Percentiles rank a stretch among this genome's conserved stretches.
phyloP scores from a whole-genome alignment of 2,329 filamentous ascomycete genomes.

The Colletotrichum incanum region DNA sequence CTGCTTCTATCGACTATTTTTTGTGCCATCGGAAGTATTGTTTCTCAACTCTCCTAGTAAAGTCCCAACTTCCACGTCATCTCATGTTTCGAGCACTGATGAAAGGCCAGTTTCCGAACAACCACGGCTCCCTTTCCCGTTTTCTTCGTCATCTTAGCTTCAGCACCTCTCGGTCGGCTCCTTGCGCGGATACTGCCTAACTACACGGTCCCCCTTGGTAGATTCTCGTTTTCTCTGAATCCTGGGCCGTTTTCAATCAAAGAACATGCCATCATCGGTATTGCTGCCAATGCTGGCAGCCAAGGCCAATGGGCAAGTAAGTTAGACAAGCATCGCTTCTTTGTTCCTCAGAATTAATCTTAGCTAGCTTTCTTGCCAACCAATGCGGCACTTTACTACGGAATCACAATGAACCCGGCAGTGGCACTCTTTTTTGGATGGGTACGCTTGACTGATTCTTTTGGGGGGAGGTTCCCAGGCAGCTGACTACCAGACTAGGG shows the following conservation, averaged over 20 bases:
- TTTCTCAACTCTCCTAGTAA: slow-evolving; percentile 38
- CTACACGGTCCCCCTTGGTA: slow-evolving; percentile 63
- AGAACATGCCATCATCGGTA: slow-evolving; percentile 71
- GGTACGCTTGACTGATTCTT: slow-evolving; percentile 70
- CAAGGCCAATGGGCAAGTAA: slow-evolving; percentile 40
- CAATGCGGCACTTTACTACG: slow-evolving; percentile 71
- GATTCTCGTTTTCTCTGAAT: slow-evolving; percentile 68
- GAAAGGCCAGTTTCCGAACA: slow-evolving; percentile 71
- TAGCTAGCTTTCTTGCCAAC: slow-evolving; percentile 33
- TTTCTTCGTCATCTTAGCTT: slow-evolving; percentile 74
- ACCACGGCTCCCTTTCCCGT: slow-evolving; percentile 72
- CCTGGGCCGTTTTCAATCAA: slow-evolving; percentile 71
- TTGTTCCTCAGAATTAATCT: not conserved
- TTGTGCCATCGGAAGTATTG: slow-evolving; percentile 27
- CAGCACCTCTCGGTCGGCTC: slow-evolving; percentile 68
- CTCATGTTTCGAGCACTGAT: slow-evolving; percentile 43
- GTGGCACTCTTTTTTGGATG: slow-evolving; percentile 74
- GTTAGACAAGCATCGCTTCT: not conserved
- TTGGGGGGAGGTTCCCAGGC: fast-evolving
- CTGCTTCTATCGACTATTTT: slow-evolving; percentile 64
- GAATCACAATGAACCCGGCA: slow-evolving; percentile 65
- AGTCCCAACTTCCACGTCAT: fast-evolving
- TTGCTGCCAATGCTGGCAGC: slow-evolving; percentile 59
- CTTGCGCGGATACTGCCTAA: slow-evolving; percentile 66
- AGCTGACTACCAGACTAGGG: not conserved